Percentiles rank a stretch among this genome's conserved stretches.
Evolutionary conservation across 345 rosid genomes (phyloP).

Genomic region (Carallia brachiata): DNA sequence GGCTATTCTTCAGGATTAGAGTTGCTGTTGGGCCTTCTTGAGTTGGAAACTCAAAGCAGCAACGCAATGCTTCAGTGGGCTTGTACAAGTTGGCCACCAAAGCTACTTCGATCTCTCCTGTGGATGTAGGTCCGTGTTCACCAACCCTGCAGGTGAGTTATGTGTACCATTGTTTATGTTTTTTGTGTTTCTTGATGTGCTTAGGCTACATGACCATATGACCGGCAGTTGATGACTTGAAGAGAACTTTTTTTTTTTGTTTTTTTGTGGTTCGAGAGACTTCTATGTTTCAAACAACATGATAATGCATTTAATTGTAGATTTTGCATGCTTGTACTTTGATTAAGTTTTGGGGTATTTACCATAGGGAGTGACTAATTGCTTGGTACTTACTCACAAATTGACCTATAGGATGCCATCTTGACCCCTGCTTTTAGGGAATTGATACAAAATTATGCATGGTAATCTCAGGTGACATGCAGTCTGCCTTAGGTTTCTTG

Average conservation of each 20-base stretch:
- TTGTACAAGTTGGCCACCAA: slow-evolving; percentile 56
- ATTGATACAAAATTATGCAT: too few relatives aligned
- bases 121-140: slow-evolving; percentile 62
- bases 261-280: background rate
- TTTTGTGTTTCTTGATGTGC: background rate
- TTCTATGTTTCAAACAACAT: background rate
- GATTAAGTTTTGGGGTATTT: too few relatives aligned
- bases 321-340: background rate
- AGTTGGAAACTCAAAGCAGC: slow-evolving; percentile 49
- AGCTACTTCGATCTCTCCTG: slow-evolving; percentile 43
- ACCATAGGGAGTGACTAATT: too few relatives aligned
- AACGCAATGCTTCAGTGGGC: slow-evolving; percentile 50
- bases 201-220: background rate
- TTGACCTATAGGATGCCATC: too few relatives aligned
- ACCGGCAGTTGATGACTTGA: background rate
- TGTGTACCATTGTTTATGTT: background rate
- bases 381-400: too few relatives aligned
- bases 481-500: too few relatives aligned
- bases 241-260: too few relatives aligned
- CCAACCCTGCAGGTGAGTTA: slow-evolving; percentile 53
- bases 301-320: background rate
- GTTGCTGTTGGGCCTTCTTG: slow-evolving; percentile 52
- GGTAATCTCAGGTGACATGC: too few relatives aligned
- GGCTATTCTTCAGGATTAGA: slow-evolving; percentile 44
- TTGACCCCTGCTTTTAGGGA: too few relatives aligned